A percentile compares a stretch with the other conserved stretches of the same genome.
phyloP scores from a whole-genome alignment of 2,329 filamentous ascomycete species.

The Pseudocercospora pini-densiflorae region DNA sequence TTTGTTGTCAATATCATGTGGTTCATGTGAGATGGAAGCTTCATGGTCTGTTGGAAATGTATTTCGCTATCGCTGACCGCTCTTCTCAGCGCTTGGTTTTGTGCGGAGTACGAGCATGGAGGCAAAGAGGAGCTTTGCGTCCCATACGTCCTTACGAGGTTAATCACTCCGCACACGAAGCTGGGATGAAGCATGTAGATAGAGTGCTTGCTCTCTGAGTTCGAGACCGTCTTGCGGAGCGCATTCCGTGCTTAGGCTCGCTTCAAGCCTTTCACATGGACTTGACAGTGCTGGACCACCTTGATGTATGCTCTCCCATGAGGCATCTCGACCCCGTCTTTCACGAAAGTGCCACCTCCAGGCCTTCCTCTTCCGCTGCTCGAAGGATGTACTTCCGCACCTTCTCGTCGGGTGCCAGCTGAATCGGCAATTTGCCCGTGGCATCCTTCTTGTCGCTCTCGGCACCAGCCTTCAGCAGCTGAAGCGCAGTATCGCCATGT shows the following conservation, averaged over 20 bases:
- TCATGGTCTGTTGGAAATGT: neutral
- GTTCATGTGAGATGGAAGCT: neutral
- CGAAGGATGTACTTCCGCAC: conserved; percentile 77
- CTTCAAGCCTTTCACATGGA: neutral
- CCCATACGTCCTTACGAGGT: too few species aligned
- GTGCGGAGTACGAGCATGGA: neutral
- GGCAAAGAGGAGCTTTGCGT: neutral
- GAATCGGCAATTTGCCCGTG: conserved; percentile 73
- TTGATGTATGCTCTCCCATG: neutral
- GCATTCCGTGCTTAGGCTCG: too few species aligned
- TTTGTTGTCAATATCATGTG: neutral
- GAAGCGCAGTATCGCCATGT: conserved; percentile 78
- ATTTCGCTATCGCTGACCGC: neutral
- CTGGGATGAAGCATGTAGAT: too few species aligned
- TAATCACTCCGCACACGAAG: too few species aligned
- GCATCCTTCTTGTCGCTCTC: conserved; percentile 77
- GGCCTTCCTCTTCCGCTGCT: conserved; percentile 81
- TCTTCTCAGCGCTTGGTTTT: neutral
- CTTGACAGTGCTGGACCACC: neutral
- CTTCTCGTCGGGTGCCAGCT: conserved; percentile 84
- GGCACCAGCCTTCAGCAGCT: conserved; percentile 81
- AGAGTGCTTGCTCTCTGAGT: too few species aligned
- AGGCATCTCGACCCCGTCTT: neutral
- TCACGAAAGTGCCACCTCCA: conserved; percentile 55
- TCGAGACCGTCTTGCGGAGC: too few species aligned